Conservation (phyloP, 78 protist species). For the Pelomyxa schiedti region DNA sequence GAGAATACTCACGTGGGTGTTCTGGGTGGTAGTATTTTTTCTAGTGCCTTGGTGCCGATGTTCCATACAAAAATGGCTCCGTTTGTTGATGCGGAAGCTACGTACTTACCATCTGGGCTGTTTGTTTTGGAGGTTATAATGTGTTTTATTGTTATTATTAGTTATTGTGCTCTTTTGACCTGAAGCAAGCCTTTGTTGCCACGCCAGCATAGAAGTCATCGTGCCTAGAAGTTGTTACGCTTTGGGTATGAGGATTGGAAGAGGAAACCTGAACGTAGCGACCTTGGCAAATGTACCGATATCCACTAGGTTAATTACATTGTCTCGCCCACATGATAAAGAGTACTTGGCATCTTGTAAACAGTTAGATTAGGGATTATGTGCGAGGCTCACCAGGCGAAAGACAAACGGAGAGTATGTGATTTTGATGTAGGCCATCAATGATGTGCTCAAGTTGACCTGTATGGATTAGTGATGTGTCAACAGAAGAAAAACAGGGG, state of each 20-base stretch:
- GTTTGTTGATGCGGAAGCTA: constrained; percentile 39
- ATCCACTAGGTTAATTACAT: constrained; percentile 56
- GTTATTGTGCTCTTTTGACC: too few species aligned
- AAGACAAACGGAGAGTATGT: constrained; percentile 45
- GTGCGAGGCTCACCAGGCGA: constrained; percentile 26
- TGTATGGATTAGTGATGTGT: too few species aligned
- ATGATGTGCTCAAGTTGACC: constrained; percentile 38
- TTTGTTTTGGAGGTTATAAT: too few species aligned
- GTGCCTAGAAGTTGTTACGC: constrained; percentile 32
- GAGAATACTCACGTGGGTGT: too few species aligned
- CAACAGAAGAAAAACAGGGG: too few species aligned
- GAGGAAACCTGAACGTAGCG: too few species aligned
- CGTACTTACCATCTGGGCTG: constrained; percentile 46
- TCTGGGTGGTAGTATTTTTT: background rate
- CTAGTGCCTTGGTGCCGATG: constrained; percentile 12
- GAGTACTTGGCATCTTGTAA: constrained; percentile 15
- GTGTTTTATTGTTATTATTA: too few species aligned
- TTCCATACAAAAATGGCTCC: constrained; percentile 64
- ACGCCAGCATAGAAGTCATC: too few species aligned
- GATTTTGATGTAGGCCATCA: constrained; percentile 35
- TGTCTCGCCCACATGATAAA: constrained; percentile 58
- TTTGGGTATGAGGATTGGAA: constrained; percentile 38
- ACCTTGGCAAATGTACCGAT: constrained; percentile 31
- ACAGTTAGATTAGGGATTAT: background rate
- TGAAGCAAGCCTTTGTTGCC: too few species aligned